Evolutionary conservation across 441 rosid genomes (phyloP).

Genomic region (Gossypium schwendimanii): DNA sequence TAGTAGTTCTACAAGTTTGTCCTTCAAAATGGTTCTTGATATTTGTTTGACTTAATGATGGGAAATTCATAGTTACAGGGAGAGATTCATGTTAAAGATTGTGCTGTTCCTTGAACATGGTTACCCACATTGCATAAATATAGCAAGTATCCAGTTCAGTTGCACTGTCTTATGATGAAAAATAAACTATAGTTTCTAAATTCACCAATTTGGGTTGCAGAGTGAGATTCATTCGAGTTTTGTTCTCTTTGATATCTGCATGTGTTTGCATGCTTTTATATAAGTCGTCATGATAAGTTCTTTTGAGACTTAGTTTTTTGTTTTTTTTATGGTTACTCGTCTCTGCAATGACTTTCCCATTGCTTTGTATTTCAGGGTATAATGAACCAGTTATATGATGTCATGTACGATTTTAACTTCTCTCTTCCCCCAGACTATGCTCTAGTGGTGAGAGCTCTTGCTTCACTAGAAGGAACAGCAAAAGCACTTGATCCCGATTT

Average conservation of each 20-base stretch:
- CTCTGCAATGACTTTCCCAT: conserved; percentile 1
- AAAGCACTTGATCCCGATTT: background rate
- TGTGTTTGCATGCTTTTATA: background rate
- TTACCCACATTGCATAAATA: background rate
- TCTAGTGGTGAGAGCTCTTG: conserved; percentile 37
- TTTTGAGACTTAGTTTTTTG: background rate
- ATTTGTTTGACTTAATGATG: background rate
- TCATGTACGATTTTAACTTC: conserved; percentile 88
- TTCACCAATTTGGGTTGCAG: background rate
- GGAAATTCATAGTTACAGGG: background rate
- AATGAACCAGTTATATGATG: conserved; percentile 74
- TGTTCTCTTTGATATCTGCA: background rate
- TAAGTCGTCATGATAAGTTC: background rate
- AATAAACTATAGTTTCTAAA: background rate
- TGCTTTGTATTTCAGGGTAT: conserved; percentile 51
- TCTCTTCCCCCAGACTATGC: conserved; percentile 97
- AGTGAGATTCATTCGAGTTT: background rate
- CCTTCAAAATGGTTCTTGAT: background rate
- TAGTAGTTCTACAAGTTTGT: background rate
- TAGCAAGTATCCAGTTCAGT: background rate
- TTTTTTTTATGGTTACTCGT: background rate
- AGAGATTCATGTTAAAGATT: background rate
- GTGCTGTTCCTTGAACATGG: background rate
- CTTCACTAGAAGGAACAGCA: background rate
- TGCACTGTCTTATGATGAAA: background rate